These are phyloP conservation scores for Petrea volubilis DNA, from an alignment of 257 asterid species.

Conservation along the genomic window DNA sequence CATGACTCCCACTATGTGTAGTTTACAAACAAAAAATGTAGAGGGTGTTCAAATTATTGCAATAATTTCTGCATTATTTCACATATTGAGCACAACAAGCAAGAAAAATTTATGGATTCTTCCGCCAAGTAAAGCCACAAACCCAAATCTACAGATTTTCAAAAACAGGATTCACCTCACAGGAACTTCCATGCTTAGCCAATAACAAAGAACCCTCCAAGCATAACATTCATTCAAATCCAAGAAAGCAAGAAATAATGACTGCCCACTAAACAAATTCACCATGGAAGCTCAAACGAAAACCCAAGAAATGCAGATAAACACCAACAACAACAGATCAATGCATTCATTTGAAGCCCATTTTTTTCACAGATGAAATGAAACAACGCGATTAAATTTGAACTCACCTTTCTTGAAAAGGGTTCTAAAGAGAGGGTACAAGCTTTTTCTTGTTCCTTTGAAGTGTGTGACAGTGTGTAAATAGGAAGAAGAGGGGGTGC, in stretches of 20 bases:
- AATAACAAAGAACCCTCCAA: background rate
- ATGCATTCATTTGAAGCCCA: conserved; percentile 18
- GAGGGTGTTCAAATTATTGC: too few relatives aligned
- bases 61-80: too few relatives aligned
- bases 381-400: too few relatives aligned
- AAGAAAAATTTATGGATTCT: background rate
- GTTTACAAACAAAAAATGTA: too few relatives aligned
- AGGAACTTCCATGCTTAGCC: conserved; percentile 4
- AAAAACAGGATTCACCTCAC: background rate
- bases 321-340: conserved; percentile 24
- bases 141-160: conserved; percentile 4
- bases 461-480: background rate
- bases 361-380: background rate
- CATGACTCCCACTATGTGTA: too few relatives aligned
- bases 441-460: background rate
- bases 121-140: conserved; percentile 5
- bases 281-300: background rate
- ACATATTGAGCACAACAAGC: background rate
- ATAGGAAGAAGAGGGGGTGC: background rate
- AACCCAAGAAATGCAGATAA: conserved; percentile 7
- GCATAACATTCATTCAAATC: conserved; percentile 13
- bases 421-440: background rate
- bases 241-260: background rate
- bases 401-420: conserved; percentile 31
- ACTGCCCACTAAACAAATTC: background rate